phyloP scores from a whole-genome alignment of 441 rosid species.

The Corymbia calophylla region DNA sequence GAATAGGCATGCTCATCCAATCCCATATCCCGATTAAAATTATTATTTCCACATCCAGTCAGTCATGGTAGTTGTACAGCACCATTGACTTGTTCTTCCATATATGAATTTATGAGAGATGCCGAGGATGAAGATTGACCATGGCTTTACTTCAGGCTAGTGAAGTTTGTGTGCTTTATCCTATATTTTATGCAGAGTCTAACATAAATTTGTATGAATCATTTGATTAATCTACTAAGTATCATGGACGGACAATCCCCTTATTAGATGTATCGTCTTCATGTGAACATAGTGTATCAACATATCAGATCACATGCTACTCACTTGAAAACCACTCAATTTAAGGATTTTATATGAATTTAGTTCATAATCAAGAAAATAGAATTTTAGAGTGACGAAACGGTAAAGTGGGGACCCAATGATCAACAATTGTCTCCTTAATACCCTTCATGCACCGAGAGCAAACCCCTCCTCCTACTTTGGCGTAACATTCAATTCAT shows the following conservation, averaged over 20 bases:
- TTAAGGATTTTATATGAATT: neutral
- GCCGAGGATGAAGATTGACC: neutral
- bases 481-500: neutral
- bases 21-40: neutral
- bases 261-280: neutral
- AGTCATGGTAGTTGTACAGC: neutral
- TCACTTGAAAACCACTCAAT: rapidly evolving
- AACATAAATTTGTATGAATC: neutral
- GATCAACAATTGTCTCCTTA: neutral
- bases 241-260: neutral
- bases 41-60: neutral
- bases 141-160: neutral
- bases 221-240: no score
- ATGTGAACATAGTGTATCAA: rapidly evolving
- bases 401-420: neutral
- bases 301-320: rapidly evolving
- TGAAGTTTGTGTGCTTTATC: neutral
- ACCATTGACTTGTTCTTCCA: neutral
- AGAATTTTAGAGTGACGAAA: neutral
- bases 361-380: rapidly evolving
- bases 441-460: neutral
- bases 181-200: neutral
- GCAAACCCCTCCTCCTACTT: neutral
- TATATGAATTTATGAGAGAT: neutral
- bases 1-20: neutral